Base-by-base conservation (phyloP, 2,329 filamentous ascomycete species). In the Exophiala viscosa region DNA sequence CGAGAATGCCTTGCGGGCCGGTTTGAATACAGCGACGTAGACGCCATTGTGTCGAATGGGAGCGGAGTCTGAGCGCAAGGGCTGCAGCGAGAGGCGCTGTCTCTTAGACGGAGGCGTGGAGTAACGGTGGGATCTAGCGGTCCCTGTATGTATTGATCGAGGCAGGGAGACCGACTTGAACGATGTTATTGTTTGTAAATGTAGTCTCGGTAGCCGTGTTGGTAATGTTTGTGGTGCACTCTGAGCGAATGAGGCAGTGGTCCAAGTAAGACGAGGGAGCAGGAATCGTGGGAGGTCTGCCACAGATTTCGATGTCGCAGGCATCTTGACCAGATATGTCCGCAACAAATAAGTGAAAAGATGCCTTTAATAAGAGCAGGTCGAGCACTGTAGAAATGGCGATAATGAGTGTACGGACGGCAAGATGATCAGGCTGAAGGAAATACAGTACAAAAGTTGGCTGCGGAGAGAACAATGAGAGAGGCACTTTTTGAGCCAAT, bases 1-100 rank as follows among this genome's bases (percentile, higher is more conserved):
- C 87, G 68, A 96, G 41, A 64, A 73, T 32, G 70, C 70, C 14
- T 69, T 69, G 17, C 66, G 67, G 10, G 72, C 71, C 10, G 68
- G 62, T 32, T 70, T 70, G 50, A 72, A 75, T 2, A 63, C 57
- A 10, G 73, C 70, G n/a, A 73, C 73, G 54, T 75, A 76, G 7
- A 75, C 72, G 6, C 73, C 73, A 68, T 76, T 73, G 59, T 75
- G 65, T 40, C 71, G 66, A 50, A 76, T 65, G 17, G 73, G 71
- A 34, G 45, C 48, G 15, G 48, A 45, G 44, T 55, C 48, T n/a
- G 40, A 3, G 1, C 52, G 41, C 6, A 59, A 49, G 18, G 50
- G 43, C 45, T 52, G 58, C 13, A 23, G 36, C n/a, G 28, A 52
- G 43, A 45, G 31, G 23, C 44, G 56, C 15, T 46, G 45, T 53